Conservation (phyloP, 176 grass and related monocot genomes). For the Musa schizocarpa region DNA sequence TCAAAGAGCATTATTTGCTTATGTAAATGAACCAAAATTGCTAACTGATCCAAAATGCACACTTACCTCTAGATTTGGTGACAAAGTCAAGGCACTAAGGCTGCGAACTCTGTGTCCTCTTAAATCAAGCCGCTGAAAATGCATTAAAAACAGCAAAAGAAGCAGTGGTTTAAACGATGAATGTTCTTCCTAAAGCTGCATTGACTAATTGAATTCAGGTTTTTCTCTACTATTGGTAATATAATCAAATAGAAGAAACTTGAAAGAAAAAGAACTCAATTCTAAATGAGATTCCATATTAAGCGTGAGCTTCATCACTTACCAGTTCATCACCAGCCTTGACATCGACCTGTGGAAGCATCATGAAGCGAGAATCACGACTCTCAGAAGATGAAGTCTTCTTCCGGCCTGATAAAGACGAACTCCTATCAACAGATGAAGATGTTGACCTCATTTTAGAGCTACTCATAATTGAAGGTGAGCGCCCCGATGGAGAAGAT, state of each 20-base stretch:
- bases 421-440: constrained; percentile 34
- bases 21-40: too few relatives aligned
- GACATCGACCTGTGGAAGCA: constrained; percentile 91
- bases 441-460: constrained; percentile 33
- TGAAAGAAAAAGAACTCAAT: too few relatives aligned
- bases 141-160: constrained; percentile 5
- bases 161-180: neutral
- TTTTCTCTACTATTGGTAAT: neutral
- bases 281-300: neutral
- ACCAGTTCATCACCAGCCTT: constrained; percentile 84
- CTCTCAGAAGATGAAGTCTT: constrained; percentile 47
- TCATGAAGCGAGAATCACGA: constrained; percentile 68
- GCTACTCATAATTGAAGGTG: constrained; percentile 44
- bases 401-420: constrained; percentile 39
- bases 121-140: constrained; percentile 71
- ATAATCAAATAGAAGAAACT: too few relatives aligned
- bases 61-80: constrained; percentile 68
- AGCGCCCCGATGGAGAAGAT: constrained; percentile 43
- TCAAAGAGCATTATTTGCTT: too few relatives aligned
- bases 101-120: constrained; percentile 74
- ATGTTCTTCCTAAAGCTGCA: neutral
- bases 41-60: too few relatives aligned
- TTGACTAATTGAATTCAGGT: neutral
- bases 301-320: constrained; percentile 22
- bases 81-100: constrained; percentile 67